Evolutionary conservation across 768 basidiomycete genomes (phyloP), one percentile per base, ranked within the genome.

Genomic region (Astraeus odoratus): DNA sequence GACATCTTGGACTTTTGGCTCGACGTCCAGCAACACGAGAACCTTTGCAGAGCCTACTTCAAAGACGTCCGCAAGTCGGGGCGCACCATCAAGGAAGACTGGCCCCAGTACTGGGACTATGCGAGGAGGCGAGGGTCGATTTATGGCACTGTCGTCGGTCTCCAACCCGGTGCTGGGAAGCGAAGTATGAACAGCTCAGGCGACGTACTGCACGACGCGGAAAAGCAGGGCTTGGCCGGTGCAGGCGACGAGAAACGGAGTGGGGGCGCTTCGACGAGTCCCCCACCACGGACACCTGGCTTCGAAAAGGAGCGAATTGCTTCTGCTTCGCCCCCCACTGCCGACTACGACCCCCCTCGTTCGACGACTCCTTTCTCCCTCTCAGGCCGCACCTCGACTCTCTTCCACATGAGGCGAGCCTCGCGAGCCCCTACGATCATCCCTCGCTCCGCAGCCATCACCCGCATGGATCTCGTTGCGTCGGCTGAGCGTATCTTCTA

Each of bases 1-100:
- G 96, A 99, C 64, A 87, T 93, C 39, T 70, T 99, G 36, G 96
- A 99, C 64, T 98, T 98, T 57, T 98, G 95, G 94, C 78, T 99
- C 23, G 96, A 99, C 63, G 96, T 98, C 5, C 93, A 96, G 56
- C 96, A 98, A 67, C 96, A 99, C 63, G 96, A 98, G 70, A 97
- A 97, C 61, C 80, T 99, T 26, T 98, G 95, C 65, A 79, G 94
- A 49, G 96, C 95, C 7, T 98, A 98, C 67, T 98, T 99, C 80
- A 96, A 97, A 73, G 96, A 98, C 65, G 81, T 99, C 43, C 85
- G 89, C 58, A 93, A 94, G 69, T 93, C 93, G 0, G 93, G 94
- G 3, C 79, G 86, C 22, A 81, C 86, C 10, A 87, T 99, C 63
- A 86, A 86, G 61, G 88, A 97, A 15, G 96, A 97, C 63, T 99